phyloP scores from a whole-genome alignment of 495 filamentous ascomycete genomes.

The Penicillium bovifimosum region DNA sequence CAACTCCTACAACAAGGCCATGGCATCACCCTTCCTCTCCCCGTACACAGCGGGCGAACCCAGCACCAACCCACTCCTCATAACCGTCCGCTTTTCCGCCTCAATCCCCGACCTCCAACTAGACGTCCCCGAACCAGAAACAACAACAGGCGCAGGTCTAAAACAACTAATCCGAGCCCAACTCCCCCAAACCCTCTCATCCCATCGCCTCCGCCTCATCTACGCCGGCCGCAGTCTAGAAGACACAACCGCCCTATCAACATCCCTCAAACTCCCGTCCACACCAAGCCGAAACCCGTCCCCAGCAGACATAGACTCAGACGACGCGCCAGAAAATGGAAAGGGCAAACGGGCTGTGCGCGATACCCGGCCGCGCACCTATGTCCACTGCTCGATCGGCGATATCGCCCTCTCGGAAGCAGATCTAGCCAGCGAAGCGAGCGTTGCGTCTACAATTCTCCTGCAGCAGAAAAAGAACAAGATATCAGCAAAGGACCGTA shows the following conservation, averaged over 20 bases:
- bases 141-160: conserved; percentile 66
- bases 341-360: conserved; percentile 55
- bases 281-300: conserved; percentile 38
- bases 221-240: conserved; percentile 78
- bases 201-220: conserved; percentile 76
- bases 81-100: conserved; percentile 85
- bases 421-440: conserved; percentile 67
- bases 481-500: background rate
- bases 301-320: conserved; percentile 15
- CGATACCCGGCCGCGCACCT: conserved; percentile 49
- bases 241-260: conserved; percentile 58
- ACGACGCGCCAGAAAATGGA: conserved; percentile 33
- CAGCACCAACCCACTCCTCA: conserved; percentile 48
- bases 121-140: conserved; percentile 58
- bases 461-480: conserved; percentile 15
- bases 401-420: conserved; percentile 52
- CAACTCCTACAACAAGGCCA: background rate
- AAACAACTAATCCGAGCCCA: conserved; percentile 75
- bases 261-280: conserved; percentile 57
- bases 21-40: conserved; percentile 20
- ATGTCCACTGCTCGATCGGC: conserved; percentile 88
- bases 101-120: conserved; percentile 78
- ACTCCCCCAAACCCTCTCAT: conserved; percentile 55
- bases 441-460: conserved; percentile 35
- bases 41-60: conserved; percentile 13